Percentiles rank a stretch among this genome's conserved stretches.
Evolutionary conservation across 2,329 filamentous ascomycete genomes (phyloP).

Genomic region (Cytospora mali): DNA sequence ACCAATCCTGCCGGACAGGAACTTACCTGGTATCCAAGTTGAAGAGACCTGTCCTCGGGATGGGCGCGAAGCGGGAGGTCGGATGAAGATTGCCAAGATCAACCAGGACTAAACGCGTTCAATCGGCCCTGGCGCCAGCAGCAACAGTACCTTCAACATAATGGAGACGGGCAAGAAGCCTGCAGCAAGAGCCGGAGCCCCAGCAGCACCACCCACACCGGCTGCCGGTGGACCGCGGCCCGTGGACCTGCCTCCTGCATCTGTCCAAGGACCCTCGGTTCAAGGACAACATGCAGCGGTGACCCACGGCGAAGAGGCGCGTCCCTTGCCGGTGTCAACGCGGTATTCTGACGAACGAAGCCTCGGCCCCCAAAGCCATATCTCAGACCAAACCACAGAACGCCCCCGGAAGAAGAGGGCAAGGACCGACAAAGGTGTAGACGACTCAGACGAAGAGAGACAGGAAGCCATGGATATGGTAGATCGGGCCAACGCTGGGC

Average conservation of each 20-base stretch:
- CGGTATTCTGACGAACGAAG: neutral
- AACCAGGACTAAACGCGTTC: slow-evolving; percentile 5
- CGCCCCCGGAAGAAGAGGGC: slow-evolving; percentile 30
- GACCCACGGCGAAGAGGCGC: slow-evolving; percentile 4
- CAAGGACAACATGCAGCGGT: slow-evolving; percentile 3
- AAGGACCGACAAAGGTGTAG: neutral
- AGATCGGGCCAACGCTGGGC: slow-evolving; percentile 14
- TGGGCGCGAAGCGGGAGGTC: slow-evolving; percentile 13
- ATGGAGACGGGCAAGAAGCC: slow-evolving; percentile 16
- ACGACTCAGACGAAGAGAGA: slow-evolving; percentile 10
- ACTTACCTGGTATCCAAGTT: neutral
- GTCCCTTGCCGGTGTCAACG: slow-evolving; percentile 34
- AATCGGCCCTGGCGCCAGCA: neutral
- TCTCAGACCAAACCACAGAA: neutral
- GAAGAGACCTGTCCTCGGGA: neutral
- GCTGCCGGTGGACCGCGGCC: slow-evolving; percentile 15
- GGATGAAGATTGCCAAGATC: slow-evolving; percentile 11
- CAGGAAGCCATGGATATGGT: slow-evolving; percentile 20
- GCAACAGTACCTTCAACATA: neutral
- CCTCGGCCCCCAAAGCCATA: neutral
- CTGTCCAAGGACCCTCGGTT: neutral
- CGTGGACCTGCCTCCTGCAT: slow-evolving; percentile 1
- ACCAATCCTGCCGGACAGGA: neutral
- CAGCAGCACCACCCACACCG: slow-evolving; percentile 24
- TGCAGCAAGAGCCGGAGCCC: slow-evolving; percentile 25